These are phyloP conservation scores for Boletales sp. DNA, from an alignment of 768 basidiomycete species.

Conservation along the genomic window DNA sequence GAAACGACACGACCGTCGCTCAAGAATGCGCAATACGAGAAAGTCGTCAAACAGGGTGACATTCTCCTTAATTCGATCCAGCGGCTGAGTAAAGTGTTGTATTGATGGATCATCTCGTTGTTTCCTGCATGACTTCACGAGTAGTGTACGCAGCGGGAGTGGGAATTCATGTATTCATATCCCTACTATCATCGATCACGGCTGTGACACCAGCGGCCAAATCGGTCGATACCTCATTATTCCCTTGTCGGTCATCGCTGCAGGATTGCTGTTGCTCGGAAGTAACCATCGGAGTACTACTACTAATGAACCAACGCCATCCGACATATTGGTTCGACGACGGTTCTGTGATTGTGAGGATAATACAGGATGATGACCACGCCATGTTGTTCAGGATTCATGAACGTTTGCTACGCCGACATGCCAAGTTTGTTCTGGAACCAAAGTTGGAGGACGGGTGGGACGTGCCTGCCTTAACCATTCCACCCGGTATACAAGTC, in stretches of 20 bases:
- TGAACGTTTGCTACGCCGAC: slow-evolving; percentile 45
- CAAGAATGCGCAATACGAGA: slow-evolving; percentile 88
- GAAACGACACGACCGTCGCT: slow-evolving; percentile 78
- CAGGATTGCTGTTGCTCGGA: slow-evolving; percentile 1
- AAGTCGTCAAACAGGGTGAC: slow-evolving; percentile 92
- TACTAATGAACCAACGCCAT: slow-evolving; percentile 31
- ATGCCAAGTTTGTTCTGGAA: slow-evolving; percentile 34
- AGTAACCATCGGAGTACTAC: background rate
- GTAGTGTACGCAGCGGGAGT: background rate
- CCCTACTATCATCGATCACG: background rate
- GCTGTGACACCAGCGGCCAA: background rate
- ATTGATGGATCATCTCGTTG: slow-evolving; percentile 26
- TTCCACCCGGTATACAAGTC: slow-evolving; percentile 38
- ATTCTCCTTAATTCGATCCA: slow-evolving; percentile 83
- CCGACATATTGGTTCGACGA: slow-evolving; percentile 65
- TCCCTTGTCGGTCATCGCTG: slow-evolving; percentile 5
- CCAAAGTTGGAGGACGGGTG: slow-evolving; percentile 1
- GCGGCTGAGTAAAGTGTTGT: slow-evolving; percentile 85
- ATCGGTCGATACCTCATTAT: slow-evolving; percentile 4
- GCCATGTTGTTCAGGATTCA: slow-evolving; percentile 54
- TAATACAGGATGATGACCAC: slow-evolving; percentile 11
- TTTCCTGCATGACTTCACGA: no score
- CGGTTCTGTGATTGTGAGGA: slow-evolving; percentile 51
- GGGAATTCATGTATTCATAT: background rate
- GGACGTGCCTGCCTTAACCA: slow-evolving; percentile 16